A percentile compares a stretch with the other conserved stretches of the same genome.
Conservation (phyloP, 2,329 filamentous ascomycete genomes). For the Fusarium abutilonis region DNA sequence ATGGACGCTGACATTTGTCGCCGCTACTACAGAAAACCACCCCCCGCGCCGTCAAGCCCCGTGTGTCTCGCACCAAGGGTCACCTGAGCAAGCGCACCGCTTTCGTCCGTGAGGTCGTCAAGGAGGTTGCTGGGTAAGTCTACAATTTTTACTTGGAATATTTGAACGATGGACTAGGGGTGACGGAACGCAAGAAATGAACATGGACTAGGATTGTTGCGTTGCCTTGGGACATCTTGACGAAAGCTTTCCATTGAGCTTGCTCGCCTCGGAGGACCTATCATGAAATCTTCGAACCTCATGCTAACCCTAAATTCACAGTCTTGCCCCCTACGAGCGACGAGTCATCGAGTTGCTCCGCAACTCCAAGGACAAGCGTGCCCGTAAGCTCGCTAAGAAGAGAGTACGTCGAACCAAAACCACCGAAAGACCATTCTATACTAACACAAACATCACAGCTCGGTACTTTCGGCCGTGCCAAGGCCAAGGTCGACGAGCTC, state of each 20-base stretch:
- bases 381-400: slow-evolving; percentile 99
- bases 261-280: not conserved
- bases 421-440: slow-evolving; percentile 7
- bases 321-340: slow-evolving; percentile 95
- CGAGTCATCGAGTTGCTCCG: slow-evolving; percentile 98
- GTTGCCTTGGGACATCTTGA: not conserved
- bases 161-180: not conserved
- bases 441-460: slow-evolving; percentile 66
- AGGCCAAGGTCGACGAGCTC: slow-evolving; percentile 99
- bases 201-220: not conserved
- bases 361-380: slow-evolving; percentile 99
- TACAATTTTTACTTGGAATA: slow-evolving; percentile 3
- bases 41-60: slow-evolving; percentile 78
- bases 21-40: slow-evolving; percentile 77
- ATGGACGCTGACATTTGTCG: slow-evolving; percentile 68
- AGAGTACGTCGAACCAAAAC: slow-evolving; percentile 70
- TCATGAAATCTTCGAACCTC: not conserved
- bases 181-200: not conserved
- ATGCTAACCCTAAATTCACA: slow-evolving; percentile 51
- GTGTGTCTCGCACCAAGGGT: slow-evolving; percentile 89
- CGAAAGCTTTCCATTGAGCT: not conserved
- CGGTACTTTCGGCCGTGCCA: slow-evolving; percentile 97
- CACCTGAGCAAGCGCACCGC: slow-evolving; percentile 95
- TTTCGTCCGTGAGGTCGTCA: slow-evolving; percentile 97
- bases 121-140: slow-evolving; percentile 94